Percentiles rank a stretch among this genome's conserved stretches.
These are phyloP conservation scores for Zygoascus hellenicus DNA, from an alignment of 1,139 yeast species.

Conservation along the genomic window DNA sequence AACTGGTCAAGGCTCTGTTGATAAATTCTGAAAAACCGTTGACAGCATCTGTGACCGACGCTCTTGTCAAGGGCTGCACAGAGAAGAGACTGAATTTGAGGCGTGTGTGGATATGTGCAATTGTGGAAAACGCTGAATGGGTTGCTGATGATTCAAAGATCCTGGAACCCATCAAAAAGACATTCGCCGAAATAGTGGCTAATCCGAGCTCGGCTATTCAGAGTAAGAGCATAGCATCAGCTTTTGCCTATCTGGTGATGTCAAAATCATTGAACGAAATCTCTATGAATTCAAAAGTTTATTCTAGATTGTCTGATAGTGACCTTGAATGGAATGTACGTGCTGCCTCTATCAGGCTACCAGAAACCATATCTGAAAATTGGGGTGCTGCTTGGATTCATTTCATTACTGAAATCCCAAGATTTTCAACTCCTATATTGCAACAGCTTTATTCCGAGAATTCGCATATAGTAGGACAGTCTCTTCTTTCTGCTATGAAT, in stretches of 20 bases:
- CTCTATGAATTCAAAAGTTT: conserved; percentile 21
- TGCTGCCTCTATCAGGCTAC: conserved; percentile 20
- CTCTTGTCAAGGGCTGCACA: conserved; percentile 51
- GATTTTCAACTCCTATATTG: conserved; percentile 11
- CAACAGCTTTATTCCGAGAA: conserved; percentile 16
- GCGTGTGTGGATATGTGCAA: conserved; percentile 59
- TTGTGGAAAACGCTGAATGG: conserved; percentile 25
- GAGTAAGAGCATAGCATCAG: conserved; percentile 28
- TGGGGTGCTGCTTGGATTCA: conserved; percentile 29
- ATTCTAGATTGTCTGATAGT: conserved; percentile 22
- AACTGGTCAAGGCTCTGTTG: conserved; percentile 45
- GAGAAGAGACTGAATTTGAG: conserved; percentile 61
- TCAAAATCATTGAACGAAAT: conserved; percentile 10
- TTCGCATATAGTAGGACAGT: conserved; percentile 12
- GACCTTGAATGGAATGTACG: conserved; percentile 27
- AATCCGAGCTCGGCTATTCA: conserved; percentile 30
- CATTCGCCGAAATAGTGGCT: conserved; percentile 34
- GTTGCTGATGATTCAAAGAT: conserved; percentile 22
- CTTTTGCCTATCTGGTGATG: conserved; percentile 29
- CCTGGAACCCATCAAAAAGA: conserved; percentile 21
- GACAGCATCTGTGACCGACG: conserved; percentile 24
- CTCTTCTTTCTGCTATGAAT: conserved; percentile 4
- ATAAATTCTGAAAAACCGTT: conserved; percentile 12
- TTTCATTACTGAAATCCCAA: conserved; percentile 20
- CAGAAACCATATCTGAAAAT: conserved; percentile 26